A percentile compares a stretch with the other conserved stretches of the same genome.
phyloP scores from a whole-genome alignment of 139 green algal species.

The Micractinium sp. region DNA sequence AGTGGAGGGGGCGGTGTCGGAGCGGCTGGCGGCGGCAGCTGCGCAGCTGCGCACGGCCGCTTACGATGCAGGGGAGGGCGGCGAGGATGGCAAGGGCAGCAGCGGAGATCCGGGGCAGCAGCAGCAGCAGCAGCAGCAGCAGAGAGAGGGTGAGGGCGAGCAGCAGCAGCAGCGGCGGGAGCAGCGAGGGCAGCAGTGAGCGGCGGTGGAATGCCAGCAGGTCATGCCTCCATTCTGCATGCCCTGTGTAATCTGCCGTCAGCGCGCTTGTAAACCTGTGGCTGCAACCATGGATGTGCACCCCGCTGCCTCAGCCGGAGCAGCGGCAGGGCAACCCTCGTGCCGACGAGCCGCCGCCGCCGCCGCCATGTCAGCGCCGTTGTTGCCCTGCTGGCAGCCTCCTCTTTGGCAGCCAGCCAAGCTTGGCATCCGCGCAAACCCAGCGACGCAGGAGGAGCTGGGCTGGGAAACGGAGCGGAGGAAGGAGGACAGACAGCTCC shows the following conservation, averaged over 20 bases:
- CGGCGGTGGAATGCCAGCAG: background rate
- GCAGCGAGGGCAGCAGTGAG: background rate
- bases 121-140: background rate
- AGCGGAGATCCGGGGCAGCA: background rate
- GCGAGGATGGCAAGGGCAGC: background rate
- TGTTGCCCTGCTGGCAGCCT: background rate
- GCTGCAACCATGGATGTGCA: too few species aligned
- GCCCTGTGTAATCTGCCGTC: too few species aligned
- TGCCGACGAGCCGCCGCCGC: too few species aligned
- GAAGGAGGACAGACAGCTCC: background rate
- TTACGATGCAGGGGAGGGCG: background rate
- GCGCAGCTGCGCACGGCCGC: background rate
- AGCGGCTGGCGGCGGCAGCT: background rate
- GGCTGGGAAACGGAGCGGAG: background rate
- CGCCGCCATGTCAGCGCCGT: background rate
- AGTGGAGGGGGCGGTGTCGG: background rate
- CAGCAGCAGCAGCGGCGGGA: background rate
- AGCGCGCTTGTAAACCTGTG: too few species aligned
- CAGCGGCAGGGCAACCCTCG: too few species aligned
- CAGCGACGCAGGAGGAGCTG: background rate
- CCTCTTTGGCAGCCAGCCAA: background rate
- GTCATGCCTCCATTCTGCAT: too few species aligned
- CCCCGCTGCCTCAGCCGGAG: too few species aligned
- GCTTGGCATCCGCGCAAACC: background rate
- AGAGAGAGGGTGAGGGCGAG: background rate